Conservation (phyloP, 1,139 yeast genomes). For the Suhomyces wounanorum region DNA sequence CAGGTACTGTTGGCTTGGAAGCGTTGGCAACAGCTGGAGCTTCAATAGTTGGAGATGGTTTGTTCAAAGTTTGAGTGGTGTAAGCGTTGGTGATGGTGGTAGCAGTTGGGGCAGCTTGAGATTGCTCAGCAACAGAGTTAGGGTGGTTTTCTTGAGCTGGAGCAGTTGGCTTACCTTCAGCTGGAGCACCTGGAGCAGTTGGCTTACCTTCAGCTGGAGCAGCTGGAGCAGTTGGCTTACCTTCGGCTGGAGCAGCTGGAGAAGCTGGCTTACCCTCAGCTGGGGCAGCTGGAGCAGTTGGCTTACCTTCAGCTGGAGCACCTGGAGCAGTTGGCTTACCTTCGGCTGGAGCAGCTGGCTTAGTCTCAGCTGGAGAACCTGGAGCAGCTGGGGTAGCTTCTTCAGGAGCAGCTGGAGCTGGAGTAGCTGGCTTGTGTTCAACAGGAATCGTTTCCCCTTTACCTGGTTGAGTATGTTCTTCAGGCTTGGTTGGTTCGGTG, state of each 20-base stretch:
- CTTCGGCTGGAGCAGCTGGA: neutral
- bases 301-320: neutral
- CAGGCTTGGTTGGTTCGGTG: neutral
- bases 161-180: neutral
- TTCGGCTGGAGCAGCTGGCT: neutral
- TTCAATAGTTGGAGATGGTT: conserved; percentile 1
- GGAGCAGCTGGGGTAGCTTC: neutral
- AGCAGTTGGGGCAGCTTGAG: neutral
- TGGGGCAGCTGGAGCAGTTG: neutral
- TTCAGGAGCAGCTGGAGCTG: neutral
- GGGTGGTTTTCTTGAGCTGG: neutral
- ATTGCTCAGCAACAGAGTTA: conserved; percentile 3
- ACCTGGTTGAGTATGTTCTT: neutral
- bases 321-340: neutral
- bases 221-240: neutral
- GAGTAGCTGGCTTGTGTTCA: neutral
- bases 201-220: neutral
- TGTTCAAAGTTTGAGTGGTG: conserved; percentile 4
- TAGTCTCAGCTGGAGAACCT: neutral
- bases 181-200: neutral
- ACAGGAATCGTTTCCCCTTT: neutral
- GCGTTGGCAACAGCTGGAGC: conserved; percentile 5
- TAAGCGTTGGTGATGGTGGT: conserved; percentile 5
- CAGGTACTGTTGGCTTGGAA: conserved; percentile 2
- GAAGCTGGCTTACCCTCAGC: neutral